These are phyloP conservation scores for Termitomyces sp. DNA, from an alignment of 768 basidiomycete genomes.

Conservation along the genomic window DNA sequence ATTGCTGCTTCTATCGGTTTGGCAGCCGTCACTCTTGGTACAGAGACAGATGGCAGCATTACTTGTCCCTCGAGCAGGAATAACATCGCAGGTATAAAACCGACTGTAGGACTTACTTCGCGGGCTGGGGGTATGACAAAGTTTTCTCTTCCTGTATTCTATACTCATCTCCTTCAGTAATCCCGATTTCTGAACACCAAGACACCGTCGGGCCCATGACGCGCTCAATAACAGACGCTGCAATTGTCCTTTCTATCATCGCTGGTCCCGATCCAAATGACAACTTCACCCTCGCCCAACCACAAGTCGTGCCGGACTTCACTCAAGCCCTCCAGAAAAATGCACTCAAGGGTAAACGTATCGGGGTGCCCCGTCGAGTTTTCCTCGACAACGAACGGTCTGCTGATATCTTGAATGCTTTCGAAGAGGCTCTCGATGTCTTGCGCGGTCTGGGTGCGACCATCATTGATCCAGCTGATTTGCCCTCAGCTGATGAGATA, in stretches of 20 bases:
- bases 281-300: slow-evolving; percentile 49
- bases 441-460: slow-evolving; percentile 38
- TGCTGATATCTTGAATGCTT: slow-evolving; percentile 29
- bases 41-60: slow-evolving; percentile 52
- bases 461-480: slow-evolving; percentile 57
- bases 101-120: slow-evolving; percentile 54
- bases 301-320: slow-evolving; percentile 46
- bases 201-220: slow-evolving; percentile 57
- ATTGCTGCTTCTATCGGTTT: slow-evolving; percentile 48
- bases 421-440: slow-evolving; percentile 31
- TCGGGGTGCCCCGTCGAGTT: slow-evolving; percentile 44
- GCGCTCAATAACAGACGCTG: slow-evolving; percentile 48
- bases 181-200: slow-evolving; percentile 52
- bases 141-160: not conserved
- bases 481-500: slow-evolving; percentile 50
- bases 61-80: slow-evolving; percentile 46
- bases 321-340: slow-evolving; percentile 42
- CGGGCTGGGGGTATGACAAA: slow-evolving; percentile 43
- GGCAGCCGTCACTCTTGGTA: slow-evolving; percentile 39
- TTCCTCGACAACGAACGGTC: slow-evolving; percentile 31
- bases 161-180: slow-evolving; percentile 26
- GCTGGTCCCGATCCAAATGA: slow-evolving; percentile 51
- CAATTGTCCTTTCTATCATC: slow-evolving; percentile 49
- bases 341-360: slow-evolving; percentile 44
- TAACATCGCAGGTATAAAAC: slow-evolving; percentile 55